Base-by-base conservation (phyloP, 208 protist species). In the Tritrichomonas musculus region DNA sequence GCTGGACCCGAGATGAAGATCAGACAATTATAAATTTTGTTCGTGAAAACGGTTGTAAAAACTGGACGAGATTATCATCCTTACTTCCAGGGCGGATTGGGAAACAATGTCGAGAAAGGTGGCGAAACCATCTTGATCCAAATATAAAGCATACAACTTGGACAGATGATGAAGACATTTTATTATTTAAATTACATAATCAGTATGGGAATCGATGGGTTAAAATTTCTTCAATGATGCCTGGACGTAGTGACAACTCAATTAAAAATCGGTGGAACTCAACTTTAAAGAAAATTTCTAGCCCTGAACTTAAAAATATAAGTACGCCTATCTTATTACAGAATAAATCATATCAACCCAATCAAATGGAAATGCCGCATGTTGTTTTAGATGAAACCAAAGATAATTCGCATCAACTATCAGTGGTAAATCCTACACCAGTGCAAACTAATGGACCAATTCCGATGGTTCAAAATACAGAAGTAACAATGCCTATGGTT, bases 1-100 rank as follows among this genome's bases (percentile, higher is more conserved):
- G 98, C 92, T 99, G 99, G 99, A 98, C 96, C 13, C 94, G 96
- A 14, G 98, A 99, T 92, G 99, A 99, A 94, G 99, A 99, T 94
- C 98, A 99, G 93, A 98, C 98, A 94, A 97, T 99, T 47, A 96
- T 99, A 30, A 97, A 99, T 96, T 96, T 94, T 22, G 92, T 95
- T n/a, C 20, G 1, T 2, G 41, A 80, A 82, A 92, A 94, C 49
- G 94, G 94, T 53, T 94, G 73, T 1, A 93, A 88, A 17, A 95
- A 95, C 50, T 95, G 95, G 95, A 88, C 92, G 14, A 33, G 44
- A 33, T 33, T 77, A 20, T 22, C 69, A 17, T 13, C 25, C 11
- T 44, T 77, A 17, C 69, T 77, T 44, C 69, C 69, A 17, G 69
- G 69, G 5, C 69, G 69, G 1, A 77, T 77, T 17, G 69, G 69